Conservation (phyloP, 768 basidiomycete species). For the Termitomyces sp. region DNA sequence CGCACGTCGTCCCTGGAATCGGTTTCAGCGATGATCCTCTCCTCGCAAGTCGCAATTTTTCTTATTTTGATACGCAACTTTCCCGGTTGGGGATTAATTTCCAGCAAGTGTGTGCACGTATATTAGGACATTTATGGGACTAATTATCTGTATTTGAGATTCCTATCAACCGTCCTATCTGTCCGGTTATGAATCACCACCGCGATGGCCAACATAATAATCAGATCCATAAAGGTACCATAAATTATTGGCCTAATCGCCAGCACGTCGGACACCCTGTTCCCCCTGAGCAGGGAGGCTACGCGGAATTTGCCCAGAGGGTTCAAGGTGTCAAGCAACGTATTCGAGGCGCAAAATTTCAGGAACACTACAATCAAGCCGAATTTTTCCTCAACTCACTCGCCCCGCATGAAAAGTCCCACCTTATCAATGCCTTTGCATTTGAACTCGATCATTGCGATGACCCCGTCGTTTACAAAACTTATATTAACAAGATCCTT, state of each 20-base stretch:
- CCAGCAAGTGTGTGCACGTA: conserved; percentile 41
- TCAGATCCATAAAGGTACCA: conserved; percentile 46
- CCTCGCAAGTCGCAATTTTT: conserved; percentile 82
- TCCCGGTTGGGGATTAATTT: conserved; percentile 78
- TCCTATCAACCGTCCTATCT: conserved; percentile 78
- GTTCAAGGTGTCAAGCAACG: conserved; percentile 51
- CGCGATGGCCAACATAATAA: conserved; percentile 57
- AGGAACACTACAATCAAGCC: conserved; percentile 71
- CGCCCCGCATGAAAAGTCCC: conserved; percentile 56
- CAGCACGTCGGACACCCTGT: conserved; percentile 43
- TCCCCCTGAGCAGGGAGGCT: conserved; percentile 47
- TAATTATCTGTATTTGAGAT: conserved; percentile 33
- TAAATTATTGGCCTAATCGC: conserved; percentile 87
- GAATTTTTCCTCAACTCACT: conserved; percentile 86
- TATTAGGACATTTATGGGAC: background rate
- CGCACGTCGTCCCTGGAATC: conserved; percentile 61
- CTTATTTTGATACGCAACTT: conserved; percentile 83
- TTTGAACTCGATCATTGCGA: conserved; percentile 87
- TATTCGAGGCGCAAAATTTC: conserved; percentile 66
- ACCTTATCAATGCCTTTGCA: conserved; percentile 62
- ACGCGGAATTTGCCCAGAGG: conserved; percentile 48
- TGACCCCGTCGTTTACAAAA: conserved; percentile 63
- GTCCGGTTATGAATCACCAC: conserved; percentile 66
- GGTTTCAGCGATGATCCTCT: conserved; percentile 75
- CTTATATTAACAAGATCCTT: conserved; percentile 54